Evolutionary conservation across 768 basidiomycete species (phyloP).

Genomic region (Hypholoma sublateritium): DNA sequence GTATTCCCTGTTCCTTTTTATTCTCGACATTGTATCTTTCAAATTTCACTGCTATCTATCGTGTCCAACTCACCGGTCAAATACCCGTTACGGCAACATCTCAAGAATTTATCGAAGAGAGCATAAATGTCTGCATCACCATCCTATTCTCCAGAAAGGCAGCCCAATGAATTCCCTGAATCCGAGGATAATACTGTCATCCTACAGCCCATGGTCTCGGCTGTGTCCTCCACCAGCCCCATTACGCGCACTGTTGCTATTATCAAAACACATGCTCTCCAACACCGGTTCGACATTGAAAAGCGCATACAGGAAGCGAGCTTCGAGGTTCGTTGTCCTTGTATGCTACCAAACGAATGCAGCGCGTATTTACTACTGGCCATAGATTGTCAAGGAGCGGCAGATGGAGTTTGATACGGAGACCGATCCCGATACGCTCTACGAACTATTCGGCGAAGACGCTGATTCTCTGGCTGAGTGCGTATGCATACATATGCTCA

Average conservation of each 20-base stretch:
- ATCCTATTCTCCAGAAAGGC: slow-evolving; percentile 23
- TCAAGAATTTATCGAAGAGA: neutral
- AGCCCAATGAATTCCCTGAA: slow-evolving; percentile 10
- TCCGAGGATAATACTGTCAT: slow-evolving; percentile 6
- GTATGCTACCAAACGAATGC: neutral
- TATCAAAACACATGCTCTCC: slow-evolving; percentile 78
- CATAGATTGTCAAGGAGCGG: slow-evolving; percentile 76
- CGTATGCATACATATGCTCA: slow-evolving; percentile 29
- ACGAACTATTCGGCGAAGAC: slow-evolving; percentile 80
- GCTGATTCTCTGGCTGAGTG: slow-evolving; percentile 74
- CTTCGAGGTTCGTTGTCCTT: slow-evolving; percentile 62
- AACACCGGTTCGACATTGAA: slow-evolving; percentile 79
- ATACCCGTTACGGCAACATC: neutral
- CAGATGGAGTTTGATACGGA: slow-evolving; percentile 90
- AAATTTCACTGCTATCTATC: neutral
- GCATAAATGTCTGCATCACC: slow-evolving; percentile 22
- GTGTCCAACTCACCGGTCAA: slow-evolving; percentile 6
- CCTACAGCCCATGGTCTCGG: slow-evolving; percentile 11
- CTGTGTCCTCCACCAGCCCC: slow-evolving; percentile 17
- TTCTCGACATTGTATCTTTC: neutral
- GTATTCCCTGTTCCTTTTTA: slow-evolving; percentile 2
- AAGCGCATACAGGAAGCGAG: slow-evolving; percentile 74
- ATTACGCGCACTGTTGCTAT: slow-evolving; percentile 76
- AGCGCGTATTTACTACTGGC: neutral
- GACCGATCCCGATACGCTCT: slow-evolving; percentile 75